These are phyloP conservation scores for Pseudogymnoascus sp. DNA, from an alignment of 2,329 filamentous ascomycete genomes.

Conservation along the genomic window DNA sequence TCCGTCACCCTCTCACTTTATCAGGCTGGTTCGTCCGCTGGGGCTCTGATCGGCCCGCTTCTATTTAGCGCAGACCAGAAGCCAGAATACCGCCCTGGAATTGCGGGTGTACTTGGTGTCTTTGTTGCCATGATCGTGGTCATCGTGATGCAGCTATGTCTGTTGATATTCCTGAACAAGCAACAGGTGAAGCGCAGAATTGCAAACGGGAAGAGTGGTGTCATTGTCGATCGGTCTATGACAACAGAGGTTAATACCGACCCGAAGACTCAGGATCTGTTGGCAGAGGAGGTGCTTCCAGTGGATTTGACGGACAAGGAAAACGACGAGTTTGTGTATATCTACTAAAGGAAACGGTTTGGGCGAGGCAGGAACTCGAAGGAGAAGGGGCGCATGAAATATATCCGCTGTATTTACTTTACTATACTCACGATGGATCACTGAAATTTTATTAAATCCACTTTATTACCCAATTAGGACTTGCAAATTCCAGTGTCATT, in stretches of 20 bases:
- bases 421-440: background rate
- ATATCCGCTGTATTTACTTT: background rate
- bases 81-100: conserved; percentile 50
- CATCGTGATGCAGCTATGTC: conserved; percentile 46
- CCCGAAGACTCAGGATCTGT: background rate
- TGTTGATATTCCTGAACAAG: conserved; percentile 51
- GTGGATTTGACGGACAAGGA: conserved; percentile 56
- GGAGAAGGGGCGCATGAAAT: background rate
- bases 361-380: background rate
- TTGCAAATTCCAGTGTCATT: background rate
- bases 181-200: conserved; percentile 48
- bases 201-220: conserved; percentile 51
- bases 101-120: conserved; percentile 48
- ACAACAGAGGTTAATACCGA: conserved; percentile 24
- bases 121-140: conserved; percentile 47
- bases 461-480: background rate
- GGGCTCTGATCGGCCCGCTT: conserved; percentile 61
- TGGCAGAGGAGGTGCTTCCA: conserved; percentile 26
- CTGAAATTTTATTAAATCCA: background rate
- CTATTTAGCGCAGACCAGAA: conserved; percentile 53
- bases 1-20: conserved; percentile 57
- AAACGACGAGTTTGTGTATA: conserved; percentile 63
- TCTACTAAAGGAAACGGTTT: conserved; percentile 37
- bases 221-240: conserved; percentile 58
- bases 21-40: conserved; percentile 54